phyloP scores from a whole-genome alignment of 2,329 filamentous ascomycete species.

The Epichloe baconii region DNA sequence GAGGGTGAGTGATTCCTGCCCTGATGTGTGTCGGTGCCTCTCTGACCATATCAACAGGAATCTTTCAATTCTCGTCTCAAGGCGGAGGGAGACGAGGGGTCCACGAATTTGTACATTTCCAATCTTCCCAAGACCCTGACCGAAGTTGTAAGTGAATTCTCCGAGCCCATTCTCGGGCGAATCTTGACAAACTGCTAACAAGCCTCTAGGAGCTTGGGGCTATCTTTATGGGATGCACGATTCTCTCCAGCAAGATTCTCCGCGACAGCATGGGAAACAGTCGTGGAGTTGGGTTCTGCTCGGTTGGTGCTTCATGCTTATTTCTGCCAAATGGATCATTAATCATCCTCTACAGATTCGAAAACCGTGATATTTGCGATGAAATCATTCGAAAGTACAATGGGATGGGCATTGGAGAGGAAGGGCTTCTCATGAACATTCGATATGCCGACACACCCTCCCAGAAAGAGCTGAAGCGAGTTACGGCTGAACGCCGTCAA shows the following conservation, averaged over 20 bases:
- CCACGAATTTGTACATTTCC: slow-evolving; percentile 95
- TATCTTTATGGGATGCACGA: slow-evolving; percentile 68
- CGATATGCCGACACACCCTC: slow-evolving; percentile 94
- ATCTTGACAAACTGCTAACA: slow-evolving; percentile 5
- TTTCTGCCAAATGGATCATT: neutral
- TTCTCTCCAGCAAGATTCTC: slow-evolving; percentile 89
- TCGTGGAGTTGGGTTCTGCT: slow-evolving; percentile 92
- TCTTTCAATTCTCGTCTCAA: slow-evolving; percentile 98
- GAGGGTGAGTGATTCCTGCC: slow-evolving; percentile 42
- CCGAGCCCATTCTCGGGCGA: no score
- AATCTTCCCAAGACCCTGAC: slow-evolving; percentile 88
- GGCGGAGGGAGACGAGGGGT: slow-evolving; percentile 77
- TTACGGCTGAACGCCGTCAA: slow-evolving; percentile 87
- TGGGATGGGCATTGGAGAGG: slow-evolving; percentile 61
- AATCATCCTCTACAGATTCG: slow-evolving; percentile 49
- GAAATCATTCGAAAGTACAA: slow-evolving; percentile 80
- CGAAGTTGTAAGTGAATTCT: slow-evolving; percentile 55
- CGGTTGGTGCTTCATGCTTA: slow-evolving; percentile 43
- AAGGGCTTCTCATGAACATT: slow-evolving; percentile 77
- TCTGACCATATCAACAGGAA: slow-evolving; percentile 44
- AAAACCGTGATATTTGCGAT: slow-evolving; percentile 78
- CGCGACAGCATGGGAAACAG: slow-evolving; percentile 85
- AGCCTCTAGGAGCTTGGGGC: slow-evolving; percentile 52
- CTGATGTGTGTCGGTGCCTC: neutral
- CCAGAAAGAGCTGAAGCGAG: slow-evolving; percentile 92